Base-by-base conservation (phyloP, 2,329 filamentous ascomycete genomes). In the Aspergillus puulaauensis region DNA sequence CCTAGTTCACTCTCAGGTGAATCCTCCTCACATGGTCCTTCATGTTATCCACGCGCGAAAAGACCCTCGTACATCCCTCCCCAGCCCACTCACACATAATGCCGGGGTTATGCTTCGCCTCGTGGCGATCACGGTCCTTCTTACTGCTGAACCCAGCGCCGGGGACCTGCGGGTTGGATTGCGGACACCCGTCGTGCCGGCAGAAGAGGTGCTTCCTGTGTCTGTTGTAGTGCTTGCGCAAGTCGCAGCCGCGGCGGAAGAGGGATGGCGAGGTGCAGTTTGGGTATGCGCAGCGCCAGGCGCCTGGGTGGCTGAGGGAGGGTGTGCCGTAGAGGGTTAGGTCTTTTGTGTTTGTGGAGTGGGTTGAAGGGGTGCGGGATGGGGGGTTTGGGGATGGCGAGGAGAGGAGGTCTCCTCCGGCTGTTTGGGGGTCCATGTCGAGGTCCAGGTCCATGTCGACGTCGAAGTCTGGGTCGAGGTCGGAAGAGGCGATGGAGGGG, bases 41-140 rank as follows among this genome's bases (percentile, higher is more conserved):
- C 84, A 86, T 86, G 61, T 86, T 86, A 66, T 86, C 84, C 23
- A 85, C 80, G 33, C 84, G 77, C 68, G 82, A 85, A 67, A 87
- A 86, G 3, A 86, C 75, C 48, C 83, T 73, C 54, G 79, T 79
- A 68, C 84, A 87, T 6, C 79, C 82, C 31, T 79, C 76, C 17
- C 23, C 35, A 6, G 44, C 43, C 80, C 81, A 85, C 61, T 85
- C 81, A 64, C 84, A 87, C 39, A 78, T 66, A 52, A 87, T 80
- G n/a, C 78, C 80, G 2, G 84, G 83, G 61, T 85, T 85, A 68
- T 87, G 84, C 67, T 85, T 86, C 44, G 84, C 83, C 68, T 86
- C 84, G 61, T 87, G 84, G 40, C 84, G 73, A 24, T 82, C 81
- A 19, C 84, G 80, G 61, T 87, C 84, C 65, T 87, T 87, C 67